Evolutionary conservation across 2,329 filamentous ascomycete species (phyloP).

Genomic region (Fusarium sterilihyphosum): DNA sequence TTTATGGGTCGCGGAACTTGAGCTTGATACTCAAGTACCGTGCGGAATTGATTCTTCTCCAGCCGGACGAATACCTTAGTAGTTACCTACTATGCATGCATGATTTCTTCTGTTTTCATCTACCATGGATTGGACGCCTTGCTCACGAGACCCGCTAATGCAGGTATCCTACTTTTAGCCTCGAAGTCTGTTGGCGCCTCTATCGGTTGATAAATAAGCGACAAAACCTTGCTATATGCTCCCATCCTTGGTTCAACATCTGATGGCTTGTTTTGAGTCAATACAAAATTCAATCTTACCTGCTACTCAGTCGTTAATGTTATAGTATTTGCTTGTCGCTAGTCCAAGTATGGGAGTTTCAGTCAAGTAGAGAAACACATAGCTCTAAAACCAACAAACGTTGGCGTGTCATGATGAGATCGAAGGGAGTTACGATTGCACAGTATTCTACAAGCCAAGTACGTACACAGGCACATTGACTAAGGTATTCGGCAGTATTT

Average conservation of each 20-base stretch:
- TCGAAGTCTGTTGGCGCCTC: neutral
- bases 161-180: neutral
- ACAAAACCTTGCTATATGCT: neutral
- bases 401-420: neutral
- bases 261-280: neutral
- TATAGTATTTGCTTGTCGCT: neutral
- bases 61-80: neutral
- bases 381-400: neutral
- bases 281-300: neutral
- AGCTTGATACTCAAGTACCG: neutral
- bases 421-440: neutral
- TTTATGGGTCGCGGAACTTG: constrained; percentile 2
- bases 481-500: constrained; percentile 14
- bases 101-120: neutral
- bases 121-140: neutral
- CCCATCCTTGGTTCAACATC: neutral
- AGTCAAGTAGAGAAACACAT: neutral
- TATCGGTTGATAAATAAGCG: neutral
- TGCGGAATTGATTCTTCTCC: neutral
- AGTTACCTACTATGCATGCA: neutral
- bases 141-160: neutral
- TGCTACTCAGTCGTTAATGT: neutral
- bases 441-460: neutral
- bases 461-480: neutral
- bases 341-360: neutral